Evolutionary conservation across 495 filamentous ascomycete species (phyloP), one percentile per base, ranked within the genome.

Genomic region (Xylaria venustula): DNA sequence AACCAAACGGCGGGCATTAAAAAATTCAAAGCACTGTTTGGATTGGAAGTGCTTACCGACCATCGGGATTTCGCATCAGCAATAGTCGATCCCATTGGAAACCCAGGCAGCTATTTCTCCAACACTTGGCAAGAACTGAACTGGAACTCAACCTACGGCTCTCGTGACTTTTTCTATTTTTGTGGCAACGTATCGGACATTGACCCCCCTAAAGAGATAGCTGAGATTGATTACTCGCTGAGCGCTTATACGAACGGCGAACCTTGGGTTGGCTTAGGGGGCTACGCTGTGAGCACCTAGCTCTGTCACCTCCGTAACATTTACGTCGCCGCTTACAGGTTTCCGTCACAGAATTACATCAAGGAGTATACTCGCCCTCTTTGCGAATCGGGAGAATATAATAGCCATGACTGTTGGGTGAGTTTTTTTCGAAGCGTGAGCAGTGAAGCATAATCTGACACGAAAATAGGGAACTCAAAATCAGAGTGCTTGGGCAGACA

Each of bases 51-150:
- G 12, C 62, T 80, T 12, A 66, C 60, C 8, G 75, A 79, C 54
- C 60, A 72, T 46, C 63, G 75, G 57, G 77, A 80, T 60, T 80
- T 80, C 65, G 77, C 77, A 17, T 64, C 71, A 23, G 75, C 76
- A 6, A 80, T 80, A 58, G 77, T 74, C 7, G 67, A 70, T 48
- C 76, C 77, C 42, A 69, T 77, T n/a, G 76, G 78, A 37, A 77
- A 79, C 3, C 79, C 79, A 7, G 73, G 80, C 54, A 71, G 68
- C 56, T 82, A 82, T 59, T 72, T 76, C 7, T 78, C 75, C 0
- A 73, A 67, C 30, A 81, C 80, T 7, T 82, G 78, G 78, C 79
- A 81, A 55, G 80, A 81, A 55, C 59, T 82, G 17, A 79, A 75
- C 51, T 81, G 78, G 78, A 67, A 70, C 45, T 60, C 59, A 3